A percentile compares a stretch with the other conserved stretches of the same genome.
Conservation (phyloP, 345 rosid genomes). For the Isatis tinctoria region DNA sequence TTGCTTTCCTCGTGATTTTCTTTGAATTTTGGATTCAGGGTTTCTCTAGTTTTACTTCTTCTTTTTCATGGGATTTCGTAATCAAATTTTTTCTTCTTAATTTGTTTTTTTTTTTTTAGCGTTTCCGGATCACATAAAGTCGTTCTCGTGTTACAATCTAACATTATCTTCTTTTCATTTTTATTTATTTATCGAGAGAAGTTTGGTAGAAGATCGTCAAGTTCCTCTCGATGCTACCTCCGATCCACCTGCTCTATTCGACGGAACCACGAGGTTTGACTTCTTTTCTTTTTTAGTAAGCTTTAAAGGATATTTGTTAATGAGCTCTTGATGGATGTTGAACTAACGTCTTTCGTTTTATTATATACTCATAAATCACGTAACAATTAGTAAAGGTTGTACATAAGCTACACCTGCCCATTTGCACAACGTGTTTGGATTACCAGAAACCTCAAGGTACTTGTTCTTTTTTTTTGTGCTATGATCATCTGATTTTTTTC, state of each 20-base stretch:
- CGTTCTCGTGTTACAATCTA: background rate
- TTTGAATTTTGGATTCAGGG: background rate
- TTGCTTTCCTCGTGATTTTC: background rate
- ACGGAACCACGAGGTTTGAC: slow-evolving; percentile 62
- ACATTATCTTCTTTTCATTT: background rate
- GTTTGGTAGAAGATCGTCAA: slow-evolving; percentile 45
- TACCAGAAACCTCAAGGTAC: slow-evolving; percentile 71
- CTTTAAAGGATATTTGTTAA: background rate
- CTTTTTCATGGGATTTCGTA: background rate
- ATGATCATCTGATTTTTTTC: too few species aligned
- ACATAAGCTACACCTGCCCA: slow-evolving; percentile 66
- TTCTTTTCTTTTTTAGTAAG: background rate
- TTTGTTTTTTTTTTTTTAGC: background rate
- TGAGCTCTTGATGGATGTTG: background rate
- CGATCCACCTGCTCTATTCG: slow-evolving; percentile 66
- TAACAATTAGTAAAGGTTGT: slow-evolving; percentile 55
- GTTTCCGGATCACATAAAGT: background rate
- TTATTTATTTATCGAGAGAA: background rate
- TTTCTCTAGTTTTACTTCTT: background rate
- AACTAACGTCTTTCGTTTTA: too few species aligned
- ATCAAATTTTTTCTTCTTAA: background rate
- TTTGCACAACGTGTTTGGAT: slow-evolving; percentile 86
- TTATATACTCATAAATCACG: too few species aligned
- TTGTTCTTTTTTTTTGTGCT: background rate
- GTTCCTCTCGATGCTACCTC: slow-evolving; percentile 47